A percentile compares a stretch with the other conserved stretches of the same genome.
phyloP scores from a whole-genome alignment of 257 asterid genomes.

The Solanum ossicruentum region DNA sequence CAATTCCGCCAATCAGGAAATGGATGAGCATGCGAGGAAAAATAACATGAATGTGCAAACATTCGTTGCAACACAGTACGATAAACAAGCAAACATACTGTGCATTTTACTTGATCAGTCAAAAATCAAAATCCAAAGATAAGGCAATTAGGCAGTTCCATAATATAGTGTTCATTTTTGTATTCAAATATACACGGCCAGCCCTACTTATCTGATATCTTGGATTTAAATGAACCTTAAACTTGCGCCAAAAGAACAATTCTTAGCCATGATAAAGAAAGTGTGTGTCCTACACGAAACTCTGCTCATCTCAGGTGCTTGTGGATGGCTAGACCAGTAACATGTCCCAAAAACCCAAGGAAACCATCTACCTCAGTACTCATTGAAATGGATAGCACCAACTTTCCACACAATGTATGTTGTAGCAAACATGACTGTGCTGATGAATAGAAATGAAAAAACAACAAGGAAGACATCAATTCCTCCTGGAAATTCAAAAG shows the following conservation, averaged over 20 bases:
- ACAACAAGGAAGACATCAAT: constrained; percentile 44
- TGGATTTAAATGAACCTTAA: background rate
- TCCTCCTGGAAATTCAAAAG: constrained; percentile 51
- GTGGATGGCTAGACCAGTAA: background rate
- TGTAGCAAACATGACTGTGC: constrained; percentile 78
- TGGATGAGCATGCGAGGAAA: background rate
- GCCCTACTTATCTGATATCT: background rate
- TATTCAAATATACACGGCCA: background rate
- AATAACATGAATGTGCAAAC: background rate
- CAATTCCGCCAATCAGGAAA: background rate
- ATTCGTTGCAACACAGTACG: background rate
- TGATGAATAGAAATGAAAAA: constrained; percentile 64
- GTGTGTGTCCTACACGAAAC: background rate
- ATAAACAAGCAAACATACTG: background rate
- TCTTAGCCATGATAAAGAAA: background rate
- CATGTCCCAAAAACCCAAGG: background rate
- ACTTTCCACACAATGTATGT: constrained; percentile 83
- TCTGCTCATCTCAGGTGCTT: background rate
- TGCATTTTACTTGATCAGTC: background rate
- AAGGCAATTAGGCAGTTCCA: background rate
- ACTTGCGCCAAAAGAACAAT: background rate
- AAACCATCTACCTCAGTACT: constrained; percentile 22
- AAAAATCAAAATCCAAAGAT: background rate
- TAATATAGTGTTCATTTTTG: background rate
- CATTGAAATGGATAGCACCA: constrained; percentile 93